Base-by-base conservation (phyloP, 2,329 filamentous ascomycete genomes). In the Chaetomiaceae sp. region DNA sequence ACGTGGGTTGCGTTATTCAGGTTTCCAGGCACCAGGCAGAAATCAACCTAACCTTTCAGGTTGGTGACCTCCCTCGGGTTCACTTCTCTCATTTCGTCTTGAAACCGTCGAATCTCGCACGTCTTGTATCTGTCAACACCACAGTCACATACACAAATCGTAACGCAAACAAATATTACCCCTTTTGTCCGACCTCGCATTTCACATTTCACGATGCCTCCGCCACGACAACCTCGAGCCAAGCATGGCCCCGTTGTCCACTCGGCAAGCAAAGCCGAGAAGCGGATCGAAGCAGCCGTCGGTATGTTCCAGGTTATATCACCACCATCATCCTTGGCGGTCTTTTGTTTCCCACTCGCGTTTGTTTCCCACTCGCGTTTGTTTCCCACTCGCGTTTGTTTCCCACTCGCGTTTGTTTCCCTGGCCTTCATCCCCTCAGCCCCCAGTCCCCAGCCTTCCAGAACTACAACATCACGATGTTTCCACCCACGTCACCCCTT, bases 211-310 rank as follows among this genome's bases (percentile, higher is more conserved):
- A 5, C 20, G 8, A 58, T 50, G 55, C 35, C 35, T 14, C 38
- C 42, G 3, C n/a, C 17, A 5, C 54, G 52, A 27, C 17, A 44
- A 19, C 21, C n/a, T n/a, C n/a, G n/a, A n/a, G n/a, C 39, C 31
- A 51, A 39, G 31, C 35, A 45, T 25, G 38, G 8, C 39, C 20
- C 45, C 34, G 48, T n/a, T n/a, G n/a, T 38, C 7, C 45, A 27
- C n/a, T 37, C 42, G 16, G n/a, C 20, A 19, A 17, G 34, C n/a
- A 56, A 57, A 19, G 39, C 39, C 1, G 53, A 58, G 20, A 57
- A 48, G 38, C 52, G 45, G 16, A 50, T 61, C 20, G 58, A 58
- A 38, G 53, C 50, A 27, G 51, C 58, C 6, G 39, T 60, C 20
- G 56, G 59, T 61, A 45, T 13, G 45, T 48, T 5, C n/a, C 20